phyloP scores from a whole-genome alignment of 345 rosid species.

The Rhodamnia rubescens region DNA sequence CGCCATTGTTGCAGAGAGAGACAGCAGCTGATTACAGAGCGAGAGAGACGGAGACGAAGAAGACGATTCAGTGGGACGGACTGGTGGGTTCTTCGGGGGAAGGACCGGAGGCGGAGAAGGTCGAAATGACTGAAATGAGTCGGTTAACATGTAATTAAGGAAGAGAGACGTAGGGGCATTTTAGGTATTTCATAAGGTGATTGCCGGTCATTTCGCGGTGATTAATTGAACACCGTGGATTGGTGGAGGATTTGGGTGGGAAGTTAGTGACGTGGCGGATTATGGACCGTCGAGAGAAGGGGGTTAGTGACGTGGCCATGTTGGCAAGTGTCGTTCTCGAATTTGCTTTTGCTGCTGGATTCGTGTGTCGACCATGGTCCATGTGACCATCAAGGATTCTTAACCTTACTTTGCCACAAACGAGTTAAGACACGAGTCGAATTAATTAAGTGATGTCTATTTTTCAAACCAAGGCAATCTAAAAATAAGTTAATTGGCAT shows the following conservation, averaged over 20 bases:
- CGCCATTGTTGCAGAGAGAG: background rate
- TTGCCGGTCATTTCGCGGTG: background rate
- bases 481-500: no score
- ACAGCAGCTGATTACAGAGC: background rate
- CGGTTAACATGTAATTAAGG: fast-evolving
- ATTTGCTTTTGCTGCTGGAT: background rate
- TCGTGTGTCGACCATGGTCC: background rate
- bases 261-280: background rate
- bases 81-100: background rate
- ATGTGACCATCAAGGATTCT: background rate
- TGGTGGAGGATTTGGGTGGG: background rate
- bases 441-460: no score
- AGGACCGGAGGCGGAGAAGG: background rate
- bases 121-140: background rate
- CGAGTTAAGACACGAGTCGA: no score
- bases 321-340: background rate
- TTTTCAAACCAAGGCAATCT: no score
- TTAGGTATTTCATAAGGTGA: background rate
- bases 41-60: background rate
- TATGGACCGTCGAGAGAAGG: background rate
- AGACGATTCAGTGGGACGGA: background rate
- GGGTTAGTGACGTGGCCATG: background rate
- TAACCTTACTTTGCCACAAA: no score
- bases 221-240: background rate
- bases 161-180: background rate